Base-by-base conservation (phyloP, 345 rosid genomes). In the Euphorbia peplus region DNA sequence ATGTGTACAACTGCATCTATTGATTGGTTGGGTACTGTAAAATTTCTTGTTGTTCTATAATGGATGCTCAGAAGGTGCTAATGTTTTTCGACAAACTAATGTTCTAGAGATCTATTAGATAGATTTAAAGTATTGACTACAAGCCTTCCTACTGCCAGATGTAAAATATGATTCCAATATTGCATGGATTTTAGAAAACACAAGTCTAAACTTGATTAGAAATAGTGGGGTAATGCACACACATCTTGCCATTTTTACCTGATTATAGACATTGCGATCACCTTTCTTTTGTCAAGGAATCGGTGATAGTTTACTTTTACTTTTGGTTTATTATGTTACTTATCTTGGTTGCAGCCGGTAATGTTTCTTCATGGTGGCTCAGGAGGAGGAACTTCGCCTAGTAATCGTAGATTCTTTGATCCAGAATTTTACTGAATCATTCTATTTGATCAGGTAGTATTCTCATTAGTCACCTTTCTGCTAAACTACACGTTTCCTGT, bases 361-460 rank as follows among this genome's bases (percentile, higher is more conserved):
- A 85, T 93, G 22, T 93, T 93, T 80, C 92, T 93, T 78, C 98
- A 91, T 47, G 98, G 98, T 19, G 98, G 98, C 15, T 97, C 98
- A n/a, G 98, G 98, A 68, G 97, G 97, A 76, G 97, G 97, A 63
- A 87, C 92, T 1, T 35, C 92, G 19, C 95, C 97, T 14, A 80
- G 77, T 59, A 91, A 93, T 69, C 83, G 95, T 39, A 84, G 86
- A 79, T 88, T 93, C 76, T 93, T 93, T 60, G 96, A 93, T 81
- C 95, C 97, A 28, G 84, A 82, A 18, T 89, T 86, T 80, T 91
- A 86, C 74, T 79, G 92, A 35, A 91, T 93, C 75, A 62, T 93
- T 75, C 81, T 93, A 29, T 89, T 93, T 73, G 98, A 93, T 76
- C 96, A 93, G 96, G 98, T 91, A 56, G 58, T 55, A 32, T 73